Evolutionary conservation across 495 filamentous ascomycete genomes (phyloP).

Genomic region (Tetracladium marchalianum): DNA sequence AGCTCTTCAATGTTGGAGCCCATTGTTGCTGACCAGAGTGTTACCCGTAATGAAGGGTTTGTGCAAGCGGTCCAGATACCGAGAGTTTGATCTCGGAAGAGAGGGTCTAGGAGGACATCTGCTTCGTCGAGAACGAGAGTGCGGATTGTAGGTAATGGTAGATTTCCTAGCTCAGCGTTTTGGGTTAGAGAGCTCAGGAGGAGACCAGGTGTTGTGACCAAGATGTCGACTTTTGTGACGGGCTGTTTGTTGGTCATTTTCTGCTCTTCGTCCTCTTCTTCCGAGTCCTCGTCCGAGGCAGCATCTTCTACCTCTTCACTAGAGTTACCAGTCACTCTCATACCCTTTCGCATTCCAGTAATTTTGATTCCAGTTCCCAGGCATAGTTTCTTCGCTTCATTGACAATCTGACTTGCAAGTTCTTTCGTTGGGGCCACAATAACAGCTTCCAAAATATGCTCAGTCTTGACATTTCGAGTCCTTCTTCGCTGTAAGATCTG

Average conservation of each 20-base stretch:
- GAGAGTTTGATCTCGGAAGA: constrained; percentile 85
- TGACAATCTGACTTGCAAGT: constrained; percentile 83
- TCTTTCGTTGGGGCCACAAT: constrained; percentile 90
- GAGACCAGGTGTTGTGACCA: constrained; percentile 79
- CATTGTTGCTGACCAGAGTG: constrained; percentile 95
- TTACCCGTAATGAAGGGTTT: constrained; percentile 54
- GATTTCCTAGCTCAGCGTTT: constrained; percentile 29
- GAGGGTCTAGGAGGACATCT: constrained; percentile 82
- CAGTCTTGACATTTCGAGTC: constrained; percentile 24
- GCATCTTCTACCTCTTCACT: constrained; percentile 19
- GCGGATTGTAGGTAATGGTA: constrained; percentile 50
- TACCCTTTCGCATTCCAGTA: constrained; percentile 74
- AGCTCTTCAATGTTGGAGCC: constrained; percentile 82
- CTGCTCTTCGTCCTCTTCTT: constrained; percentile 26
- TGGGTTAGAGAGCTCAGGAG: constrained; percentile 64
- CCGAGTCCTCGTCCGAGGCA: constrained; percentile 32
- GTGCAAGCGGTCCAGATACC: constrained; percentile 73
- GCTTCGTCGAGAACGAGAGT: constrained; percentile 85
- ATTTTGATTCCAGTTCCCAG: constrained; percentile 70
- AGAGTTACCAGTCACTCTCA: constrained; percentile 46
- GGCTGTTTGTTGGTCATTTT: constrained; percentile 28
- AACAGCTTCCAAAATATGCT: constrained; percentile 53
- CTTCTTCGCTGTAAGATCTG: constrained; percentile 45
- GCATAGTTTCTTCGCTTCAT: constrained; percentile 77
- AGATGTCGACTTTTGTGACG: constrained; percentile 63